Conservation (phyloP, 1,139 yeast species). For the Debaryomyces coudertii region DNA sequence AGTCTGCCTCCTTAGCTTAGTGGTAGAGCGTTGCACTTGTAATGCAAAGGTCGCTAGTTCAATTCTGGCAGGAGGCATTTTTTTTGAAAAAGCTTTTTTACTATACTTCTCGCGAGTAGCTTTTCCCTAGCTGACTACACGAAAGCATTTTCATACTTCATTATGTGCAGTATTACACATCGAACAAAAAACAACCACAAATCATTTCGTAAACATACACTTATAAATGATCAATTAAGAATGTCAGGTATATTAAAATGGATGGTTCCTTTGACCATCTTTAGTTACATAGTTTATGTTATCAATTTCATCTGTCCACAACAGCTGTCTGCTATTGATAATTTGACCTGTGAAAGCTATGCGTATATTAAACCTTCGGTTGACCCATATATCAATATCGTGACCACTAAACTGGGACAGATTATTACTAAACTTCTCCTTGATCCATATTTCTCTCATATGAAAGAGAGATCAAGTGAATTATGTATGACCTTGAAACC, state of each 20-base stretch:
- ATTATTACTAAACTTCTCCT: neutral
- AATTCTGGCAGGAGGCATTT: slow-evolving; percentile 86
- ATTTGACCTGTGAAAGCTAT: slow-evolving; percentile 8
- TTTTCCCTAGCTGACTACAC: no score
- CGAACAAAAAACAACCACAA: slow-evolving; percentile 3
- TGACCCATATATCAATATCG: neutral
- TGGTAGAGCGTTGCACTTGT: slow-evolving; percentile 97
- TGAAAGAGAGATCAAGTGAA: neutral
- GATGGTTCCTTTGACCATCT: slow-evolving; percentile 7
- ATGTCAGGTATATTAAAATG: slow-evolving; percentile 10
- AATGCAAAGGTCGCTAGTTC: slow-evolving; percentile 96
- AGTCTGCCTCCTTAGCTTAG: slow-evolving; percentile 84
- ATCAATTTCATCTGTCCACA: slow-evolving; percentile 9
- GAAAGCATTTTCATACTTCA: neutral
- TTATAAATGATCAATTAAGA: neutral
- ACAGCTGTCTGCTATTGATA: slow-evolving; percentile 4
- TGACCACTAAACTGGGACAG: slow-evolving; percentile 3
- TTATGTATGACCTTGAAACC: neutral
- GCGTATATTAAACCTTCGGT: slow-evolving; percentile 8
- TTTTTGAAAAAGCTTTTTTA: no score
- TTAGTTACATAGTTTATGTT: slow-evolving; percentile 12
- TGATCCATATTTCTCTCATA: neutral
- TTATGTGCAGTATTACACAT: neutral
- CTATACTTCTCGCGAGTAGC: no score
- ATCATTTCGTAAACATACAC: slow-evolving; percentile 1